phyloP scores from a whole-genome alignment of 2,329 filamentous ascomycete genomes.

The Calycina herbarum region DNA sequence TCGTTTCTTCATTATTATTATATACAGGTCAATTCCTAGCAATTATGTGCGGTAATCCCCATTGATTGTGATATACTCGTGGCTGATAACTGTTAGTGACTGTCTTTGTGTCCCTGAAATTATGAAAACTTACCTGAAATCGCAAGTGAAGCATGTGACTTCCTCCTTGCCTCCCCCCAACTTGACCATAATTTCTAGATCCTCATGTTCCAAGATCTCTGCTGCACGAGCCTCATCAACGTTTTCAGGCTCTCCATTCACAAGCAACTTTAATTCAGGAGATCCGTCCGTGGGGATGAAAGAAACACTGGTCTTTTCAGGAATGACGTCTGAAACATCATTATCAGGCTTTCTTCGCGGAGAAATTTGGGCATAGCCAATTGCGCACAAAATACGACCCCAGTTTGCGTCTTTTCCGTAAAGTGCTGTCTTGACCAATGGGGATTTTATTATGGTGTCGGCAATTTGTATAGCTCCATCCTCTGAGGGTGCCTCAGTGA shows the following conservation, averaged over 20 bases:
- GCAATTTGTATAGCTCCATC: slow-evolving; percentile 76
- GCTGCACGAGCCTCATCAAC: slow-evolving; percentile 76
- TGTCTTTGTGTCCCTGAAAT: background rate
- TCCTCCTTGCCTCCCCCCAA: slow-evolving; percentile 68
- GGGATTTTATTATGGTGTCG: slow-evolving; percentile 83
- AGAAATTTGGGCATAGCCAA: slow-evolving; percentile 73
- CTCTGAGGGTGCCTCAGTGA: slow-evolving; percentile 70
- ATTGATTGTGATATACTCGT: slow-evolving; percentile 68
- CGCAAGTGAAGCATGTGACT: slow-evolving; percentile 80
- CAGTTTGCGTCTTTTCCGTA: slow-evolving; percentile 98
- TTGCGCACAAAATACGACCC: slow-evolving; percentile 94
- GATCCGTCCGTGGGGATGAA: slow-evolving; percentile 79
- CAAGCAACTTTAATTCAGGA: slow-evolving; percentile 71
- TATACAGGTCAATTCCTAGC: background rate
- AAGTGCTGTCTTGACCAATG: slow-evolving; percentile 93
- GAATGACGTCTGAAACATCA: slow-evolving; percentile 64
- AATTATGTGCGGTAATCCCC: slow-evolving; percentile 64
- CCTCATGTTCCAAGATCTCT: slow-evolving; percentile 75
- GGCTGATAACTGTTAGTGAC: slow-evolving; percentile 42
- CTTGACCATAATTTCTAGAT: slow-evolving; percentile 75
- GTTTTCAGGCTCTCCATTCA: slow-evolving; percentile 76
- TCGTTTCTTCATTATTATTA: slow-evolving; percentile 1
- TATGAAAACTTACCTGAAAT: slow-evolving; percentile 68
- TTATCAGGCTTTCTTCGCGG: slow-evolving; percentile 57
- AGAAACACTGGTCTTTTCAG: slow-evolving; percentile 72